Base-by-base conservation (phyloP, 441 rosid genomes). In the Caryocar brasiliense region DNA sequence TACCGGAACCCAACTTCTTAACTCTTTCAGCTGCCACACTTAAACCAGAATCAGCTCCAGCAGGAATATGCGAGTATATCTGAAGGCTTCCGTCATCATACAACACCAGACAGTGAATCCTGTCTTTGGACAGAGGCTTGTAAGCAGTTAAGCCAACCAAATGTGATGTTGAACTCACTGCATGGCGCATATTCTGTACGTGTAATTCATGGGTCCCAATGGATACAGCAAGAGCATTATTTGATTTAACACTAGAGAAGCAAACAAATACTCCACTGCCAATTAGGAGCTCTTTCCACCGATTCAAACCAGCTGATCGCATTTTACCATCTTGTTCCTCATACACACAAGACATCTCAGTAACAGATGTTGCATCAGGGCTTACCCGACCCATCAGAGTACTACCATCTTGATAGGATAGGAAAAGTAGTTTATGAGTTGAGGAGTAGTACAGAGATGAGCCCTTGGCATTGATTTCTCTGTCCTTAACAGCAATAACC, bases 51-150 rank as follows among this genome's bases (percentile, higher is more conserved):
- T 91, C 97, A 68, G 65, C 66, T 68, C 87, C 98, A 36, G 58
- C 47, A 13, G 86, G 82, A 61, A 68, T 73, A 66, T 85, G 80
- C 38, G 87, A 79, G 72, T 91, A 91, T 78, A 95, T 95, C 64
- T 91, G 99, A 69, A 95, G 96, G 78, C 99, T 95, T 53, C 99
- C 98, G 73, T 91, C 99, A 61, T 95, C 99, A 74, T 91, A 86
- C 58, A 95, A 81, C 68, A 85, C 87, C 76, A 95, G 93, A 68
- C 89, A 91, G 68, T 95, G 91, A 58, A 85, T 70, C 68, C 83
- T 91, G 70, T 87, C 97, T 66, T 95, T 95, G 28, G 95, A 83
- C 67, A 91, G 76, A 54, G 97, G 98, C 82, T 86, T 91, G 76
- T 83, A 91, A 44, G 98, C 97, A 28, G 91, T 73, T 55, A 87